phyloP scores from a whole-genome alignment of 2,329 filamentous ascomycete species.

The Bipolaris sorokiniana region DNA sequence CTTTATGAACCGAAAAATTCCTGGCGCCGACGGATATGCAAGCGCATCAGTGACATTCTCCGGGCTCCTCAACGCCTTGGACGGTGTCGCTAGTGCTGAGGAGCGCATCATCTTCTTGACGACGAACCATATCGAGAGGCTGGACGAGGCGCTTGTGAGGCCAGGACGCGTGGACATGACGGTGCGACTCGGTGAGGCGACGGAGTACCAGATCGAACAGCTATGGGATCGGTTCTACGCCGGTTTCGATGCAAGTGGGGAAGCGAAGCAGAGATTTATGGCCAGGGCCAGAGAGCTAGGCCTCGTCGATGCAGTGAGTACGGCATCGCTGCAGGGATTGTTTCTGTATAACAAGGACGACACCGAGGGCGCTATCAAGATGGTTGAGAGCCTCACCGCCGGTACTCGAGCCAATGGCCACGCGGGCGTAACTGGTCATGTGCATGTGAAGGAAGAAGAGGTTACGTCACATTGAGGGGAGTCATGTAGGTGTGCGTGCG shows the following conservation, averaged over 20 bases:
- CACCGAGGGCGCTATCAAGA: slow-evolving; percentile 82
- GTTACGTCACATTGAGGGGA: slow-evolving; percentile 9
- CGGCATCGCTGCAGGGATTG: slow-evolving; percentile 89
- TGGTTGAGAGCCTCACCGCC: slow-evolving; percentile 68
- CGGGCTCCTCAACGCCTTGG: slow-evolving; percentile 72
- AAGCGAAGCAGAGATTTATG: slow-evolving; percentile 72
- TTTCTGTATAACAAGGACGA: slow-evolving; percentile 96
- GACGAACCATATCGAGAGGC: slow-evolving; percentile 88
- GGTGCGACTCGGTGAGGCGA: slow-evolving; percentile 85
- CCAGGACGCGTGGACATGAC: slow-evolving; percentile 95
- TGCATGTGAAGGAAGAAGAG: slow-evolving; percentile 29
- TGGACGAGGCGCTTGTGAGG: slow-evolving; percentile 87
- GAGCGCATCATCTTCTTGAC: slow-evolving; percentile 94
- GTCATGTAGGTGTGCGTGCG: not conserved
- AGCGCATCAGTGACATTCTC: slow-evolving; percentile 94
- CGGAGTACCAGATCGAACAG: slow-evolving; percentile 78
- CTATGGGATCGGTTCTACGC: slow-evolving; percentile 98
- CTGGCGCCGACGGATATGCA: slow-evolving; percentile 80
- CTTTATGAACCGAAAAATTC: slow-evolving; percentile 79
- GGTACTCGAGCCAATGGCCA: slow-evolving; percentile 33
- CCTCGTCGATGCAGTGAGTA: slow-evolving; percentile 76
- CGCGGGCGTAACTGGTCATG: slow-evolving; percentile 42
- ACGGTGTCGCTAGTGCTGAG: slow-evolving; percentile 93
- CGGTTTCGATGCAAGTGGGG: slow-evolving; percentile 71
- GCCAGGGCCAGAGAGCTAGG: slow-evolving; percentile 71